These are phyloP conservation scores for Cajanus cajan DNA, from an alignment of 306 rosid genomes.

Conservation along the genomic window DNA sequence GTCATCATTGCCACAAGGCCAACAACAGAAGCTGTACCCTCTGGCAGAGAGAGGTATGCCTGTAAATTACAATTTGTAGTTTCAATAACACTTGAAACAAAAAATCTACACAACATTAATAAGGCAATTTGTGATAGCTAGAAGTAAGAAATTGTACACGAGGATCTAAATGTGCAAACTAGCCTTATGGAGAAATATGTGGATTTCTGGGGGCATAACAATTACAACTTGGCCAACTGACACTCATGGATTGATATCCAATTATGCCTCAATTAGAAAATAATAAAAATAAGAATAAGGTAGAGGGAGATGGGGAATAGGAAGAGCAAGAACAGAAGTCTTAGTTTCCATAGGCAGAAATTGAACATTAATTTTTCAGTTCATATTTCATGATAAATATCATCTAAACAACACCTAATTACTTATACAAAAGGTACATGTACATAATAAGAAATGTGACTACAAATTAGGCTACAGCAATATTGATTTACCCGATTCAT, in stretches of 20 bases:
- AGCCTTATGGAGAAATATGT: not conserved
- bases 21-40: constrained; percentile 83
- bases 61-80: constrained; percentile 37
- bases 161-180: not conserved
- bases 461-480: constrained; percentile 8
- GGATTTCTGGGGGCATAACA: not conserved
- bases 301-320: not conserved
- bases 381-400: not conserved
- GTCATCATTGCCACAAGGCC: constrained; percentile 57
- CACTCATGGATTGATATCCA: constrained; percentile 1
- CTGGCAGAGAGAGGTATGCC: constrained; percentile 93
- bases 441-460: not conserved
- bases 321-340: constrained; percentile 13
- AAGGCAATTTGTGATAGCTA: not conserved
- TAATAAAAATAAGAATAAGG: not conserved
- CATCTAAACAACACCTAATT: constrained; percentile 18
- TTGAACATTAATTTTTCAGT: not conserved
- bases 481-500: constrained; percentile 64
- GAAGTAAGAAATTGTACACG: not conserved
- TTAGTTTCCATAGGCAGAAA: not conserved
- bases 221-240: not conserved
- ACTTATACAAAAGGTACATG: constrained; percentile 5
- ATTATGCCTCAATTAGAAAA: not conserved
- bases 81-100: constrained; percentile 16
- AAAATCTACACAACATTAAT: not conserved